Conservation (phyloP, 1,139 yeast species). For the Debaryomycetaceae sp. region DNA sequence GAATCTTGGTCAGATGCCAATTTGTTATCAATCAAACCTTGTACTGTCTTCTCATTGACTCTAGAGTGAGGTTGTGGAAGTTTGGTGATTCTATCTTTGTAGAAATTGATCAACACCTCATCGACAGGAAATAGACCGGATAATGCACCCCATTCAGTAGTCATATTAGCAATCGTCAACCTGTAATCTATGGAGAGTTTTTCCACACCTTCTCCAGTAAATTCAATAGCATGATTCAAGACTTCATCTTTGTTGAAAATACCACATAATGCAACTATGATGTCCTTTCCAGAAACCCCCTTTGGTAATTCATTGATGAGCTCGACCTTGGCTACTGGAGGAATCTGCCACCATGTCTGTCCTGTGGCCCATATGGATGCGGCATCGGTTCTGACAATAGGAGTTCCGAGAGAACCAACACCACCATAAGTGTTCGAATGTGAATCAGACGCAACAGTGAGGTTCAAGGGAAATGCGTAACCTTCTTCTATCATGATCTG, state of each 20-base stretch:
- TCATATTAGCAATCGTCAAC: constrained; percentile 96
- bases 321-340: constrained; percentile 96
- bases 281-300: constrained; percentile 95
- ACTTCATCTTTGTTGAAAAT: constrained; percentile 94
- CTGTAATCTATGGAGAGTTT: constrained; percentile 83
- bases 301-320: constrained; percentile 74
- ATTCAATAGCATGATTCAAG: constrained; percentile 94
- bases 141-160: constrained; percentile 99
- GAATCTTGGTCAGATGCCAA: constrained; percentile 71
- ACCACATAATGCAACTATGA: constrained; percentile 94
- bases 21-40: constrained; percentile 41
- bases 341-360: constrained; percentile 99
- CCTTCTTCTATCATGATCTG: constrained; percentile 99
- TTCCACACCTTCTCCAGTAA: constrained; percentile 80
- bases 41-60: constrained; percentile 60
- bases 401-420: constrained; percentile 91
- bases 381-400: constrained; percentile 97
- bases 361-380: constrained; percentile 99
- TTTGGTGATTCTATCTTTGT: constrained; percentile 58
- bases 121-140: constrained; percentile 97
- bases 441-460: constrained; percentile 96
- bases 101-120: constrained; percentile 69
- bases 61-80: constrained; percentile 86
- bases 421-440: constrained; percentile 99
- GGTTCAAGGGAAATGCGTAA: constrained; percentile 89